Conservation (phyloP, 2,329 filamentous ascomycete genomes). For the Aquanectria penicillioides region DNA sequence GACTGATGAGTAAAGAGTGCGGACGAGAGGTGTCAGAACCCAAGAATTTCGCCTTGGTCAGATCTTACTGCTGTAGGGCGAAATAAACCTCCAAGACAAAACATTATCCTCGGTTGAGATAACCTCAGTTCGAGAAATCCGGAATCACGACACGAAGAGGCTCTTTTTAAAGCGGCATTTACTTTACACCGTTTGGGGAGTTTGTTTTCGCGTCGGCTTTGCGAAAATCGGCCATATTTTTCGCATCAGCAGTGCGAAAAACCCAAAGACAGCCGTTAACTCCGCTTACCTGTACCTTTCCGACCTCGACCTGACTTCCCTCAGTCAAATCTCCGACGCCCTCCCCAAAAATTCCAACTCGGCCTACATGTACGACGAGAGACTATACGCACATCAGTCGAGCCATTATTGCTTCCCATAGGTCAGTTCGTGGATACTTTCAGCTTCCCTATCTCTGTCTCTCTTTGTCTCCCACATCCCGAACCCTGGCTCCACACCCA, state of each 20-base stretch:
- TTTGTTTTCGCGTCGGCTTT: conserved; percentile 22
- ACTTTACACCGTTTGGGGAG: conserved; percentile 7
- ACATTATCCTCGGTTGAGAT: not conserved
- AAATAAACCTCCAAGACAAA: not conserved
- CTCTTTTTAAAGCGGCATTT: conserved; percentile 18
- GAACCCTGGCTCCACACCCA: conserved; percentile 35
- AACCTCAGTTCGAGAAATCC: too few species aligned
- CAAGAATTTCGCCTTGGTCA: not conserved
- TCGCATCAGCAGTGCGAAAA: conserved; percentile 24
- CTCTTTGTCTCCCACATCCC: conserved; percentile 16
- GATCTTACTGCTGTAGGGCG: conserved; percentile 3
- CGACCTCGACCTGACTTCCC: conserved; percentile 17
- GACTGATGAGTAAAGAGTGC: not conserved
- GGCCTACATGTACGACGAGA: not conserved
- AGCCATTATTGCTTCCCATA: not conserved
- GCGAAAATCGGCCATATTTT: conserved; percentile 26
- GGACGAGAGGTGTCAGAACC: conserved; percentile 1
- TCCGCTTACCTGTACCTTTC: conserved; percentile 21
- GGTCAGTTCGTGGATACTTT: not conserved
- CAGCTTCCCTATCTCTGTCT: conserved; percentile 8
- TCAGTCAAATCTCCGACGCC: conserved; percentile 14
- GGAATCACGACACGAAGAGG: too few species aligned
- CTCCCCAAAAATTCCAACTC: not conserved
- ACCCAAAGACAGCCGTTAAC: conserved; percentile 22
- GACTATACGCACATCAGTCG: not conserved